Percentiles rank a stretch among this genome's conserved stretches.
These are phyloP conservation scores for Panicum hallii DNA, from an alignment of 202 grass and related monocot species.

Conservation along the genomic window DNA sequence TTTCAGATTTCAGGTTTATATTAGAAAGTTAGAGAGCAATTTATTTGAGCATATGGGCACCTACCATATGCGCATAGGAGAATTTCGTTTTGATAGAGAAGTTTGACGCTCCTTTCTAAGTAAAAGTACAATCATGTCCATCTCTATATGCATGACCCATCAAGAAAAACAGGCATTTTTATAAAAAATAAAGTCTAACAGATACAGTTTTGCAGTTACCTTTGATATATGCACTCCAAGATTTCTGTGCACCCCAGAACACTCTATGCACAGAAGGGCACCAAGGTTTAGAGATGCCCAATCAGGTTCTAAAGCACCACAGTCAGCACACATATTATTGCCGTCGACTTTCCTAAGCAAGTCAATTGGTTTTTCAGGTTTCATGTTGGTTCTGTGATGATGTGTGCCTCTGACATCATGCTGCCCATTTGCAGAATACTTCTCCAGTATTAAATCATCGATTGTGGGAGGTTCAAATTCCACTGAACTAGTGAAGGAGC, in stretches of 20 bases:
- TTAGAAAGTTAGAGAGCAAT: not conserved
- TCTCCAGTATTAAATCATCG: conserved; percentile 62
- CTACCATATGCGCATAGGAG: no score
- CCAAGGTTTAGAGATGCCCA: conserved; percentile 98
- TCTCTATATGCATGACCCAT: conserved; percentile 2
- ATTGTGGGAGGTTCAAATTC: conserved; percentile 58
- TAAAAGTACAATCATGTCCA: conserved; percentile 19
- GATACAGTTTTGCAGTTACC: conserved; percentile 54
- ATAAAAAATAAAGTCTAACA: conserved; percentile 22
- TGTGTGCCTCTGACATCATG: conserved; percentile 63
- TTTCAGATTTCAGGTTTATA: conserved; percentile 1
- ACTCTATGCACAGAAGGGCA: conserved; percentile 96
- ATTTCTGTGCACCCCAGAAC: conserved; percentile 97
- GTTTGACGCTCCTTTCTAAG: not conserved
- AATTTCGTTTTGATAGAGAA: not conserved
- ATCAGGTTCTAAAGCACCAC: conserved; percentile 84
- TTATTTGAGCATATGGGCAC: not conserved
- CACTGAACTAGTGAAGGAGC: conserved; percentile 65
- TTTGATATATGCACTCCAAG: conserved; percentile 99
- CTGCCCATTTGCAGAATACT: conserved; percentile 59
- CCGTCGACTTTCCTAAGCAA: conserved; percentile 81
- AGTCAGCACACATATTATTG: conserved; percentile 88
- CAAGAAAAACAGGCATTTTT: conserved; percentile 9
- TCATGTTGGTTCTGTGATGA: conserved; percentile 54
- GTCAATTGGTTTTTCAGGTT: conserved; percentile 79